Conservation (phyloP, 345 rosid genomes). For the Lumnitzera racemosa region DNA sequence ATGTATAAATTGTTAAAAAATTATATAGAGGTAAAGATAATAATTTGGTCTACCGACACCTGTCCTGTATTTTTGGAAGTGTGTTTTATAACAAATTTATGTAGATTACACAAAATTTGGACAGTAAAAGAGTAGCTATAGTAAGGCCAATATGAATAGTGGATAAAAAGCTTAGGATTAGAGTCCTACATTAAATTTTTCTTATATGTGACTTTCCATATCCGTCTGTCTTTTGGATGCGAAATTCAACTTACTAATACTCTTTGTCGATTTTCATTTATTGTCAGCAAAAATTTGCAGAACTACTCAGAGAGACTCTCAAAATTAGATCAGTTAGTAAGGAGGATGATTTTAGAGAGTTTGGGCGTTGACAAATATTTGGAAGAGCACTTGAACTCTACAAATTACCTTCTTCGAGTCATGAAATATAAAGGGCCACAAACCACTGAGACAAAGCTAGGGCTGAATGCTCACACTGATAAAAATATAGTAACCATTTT, state of each 20-base stretch:
- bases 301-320: constrained; percentile 28
- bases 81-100: too few species aligned
- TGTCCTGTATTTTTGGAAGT: too few species aligned
- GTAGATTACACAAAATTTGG: too few species aligned
- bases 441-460: constrained; percentile 38
- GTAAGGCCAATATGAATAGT: too few species aligned
- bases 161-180: too few species aligned
- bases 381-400: constrained; percentile 53
- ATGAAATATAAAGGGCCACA: constrained; percentile 55
- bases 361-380: constrained; percentile 35
- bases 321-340: constrained; percentile 29
- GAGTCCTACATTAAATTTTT: too few species aligned
- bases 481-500: constrained; percentile 56
- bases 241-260: not conserved
- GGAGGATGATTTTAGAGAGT: constrained; percentile 53
- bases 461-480: constrained; percentile 40
- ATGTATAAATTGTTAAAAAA: too few species aligned
- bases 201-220: too few species aligned
- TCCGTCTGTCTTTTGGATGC: too few species aligned
- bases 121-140: too few species aligned
- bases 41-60: too few species aligned
- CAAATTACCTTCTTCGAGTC: constrained; percentile 41
- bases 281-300: constrained; percentile 31
- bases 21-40: too few species aligned
- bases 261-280: not conserved